Evolutionary conservation across 192 early-diverging fungal genomes (phyloP).

Genomic region (Backusella parvicylindrica): DNA sequence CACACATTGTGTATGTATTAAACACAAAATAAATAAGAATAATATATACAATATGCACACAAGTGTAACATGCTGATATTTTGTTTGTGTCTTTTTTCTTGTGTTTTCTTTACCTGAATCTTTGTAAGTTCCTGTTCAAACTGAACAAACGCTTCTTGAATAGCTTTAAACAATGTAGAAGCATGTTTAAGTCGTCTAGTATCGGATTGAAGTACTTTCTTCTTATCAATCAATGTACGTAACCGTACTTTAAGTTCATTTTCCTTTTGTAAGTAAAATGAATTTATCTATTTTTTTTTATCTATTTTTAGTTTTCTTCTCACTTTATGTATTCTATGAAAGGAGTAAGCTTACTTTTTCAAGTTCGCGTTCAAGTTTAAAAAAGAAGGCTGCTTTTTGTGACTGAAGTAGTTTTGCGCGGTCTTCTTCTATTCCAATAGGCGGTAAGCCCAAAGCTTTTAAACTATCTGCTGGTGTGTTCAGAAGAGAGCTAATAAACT

Average conservation of each 20-base stretch:
- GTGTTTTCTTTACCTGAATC: slow-evolving; percentile 71
- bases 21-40: not conserved
- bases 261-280: slow-evolving; percentile 97
- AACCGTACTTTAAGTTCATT: slow-evolving; percentile 87
- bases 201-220: slow-evolving; percentile 56
- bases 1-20: not conserved
- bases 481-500: slow-evolving; percentile 82
- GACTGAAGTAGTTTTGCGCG: slow-evolving; percentile 62
- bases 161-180: slow-evolving; percentile 61
- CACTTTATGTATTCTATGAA: no score
- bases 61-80: no score
- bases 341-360: slow-evolving; percentile 71
- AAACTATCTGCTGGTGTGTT: slow-evolving; percentile 31
- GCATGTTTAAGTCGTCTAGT: slow-evolving; percentile 39
- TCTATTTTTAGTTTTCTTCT: slow-evolving; percentile 1
- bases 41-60: not conserved
- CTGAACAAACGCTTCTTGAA: slow-evolving; percentile 87
- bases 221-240: slow-evolving; percentile 79
- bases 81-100: no score
- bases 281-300: slow-evolving; percentile 69
- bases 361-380: slow-evolving; percentile 94
- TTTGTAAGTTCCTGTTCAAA: slow-evolving; percentile 94
- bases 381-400: slow-evolving; percentile 96
- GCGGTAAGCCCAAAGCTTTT: slow-evolving; percentile 31
- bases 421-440: slow-evolving; percentile 46